These are phyloP conservation scores for Didymosphaeria variabile DNA, from an alignment of 2,329 filamentous ascomycete species.

Conservation along the genomic window DNA sequence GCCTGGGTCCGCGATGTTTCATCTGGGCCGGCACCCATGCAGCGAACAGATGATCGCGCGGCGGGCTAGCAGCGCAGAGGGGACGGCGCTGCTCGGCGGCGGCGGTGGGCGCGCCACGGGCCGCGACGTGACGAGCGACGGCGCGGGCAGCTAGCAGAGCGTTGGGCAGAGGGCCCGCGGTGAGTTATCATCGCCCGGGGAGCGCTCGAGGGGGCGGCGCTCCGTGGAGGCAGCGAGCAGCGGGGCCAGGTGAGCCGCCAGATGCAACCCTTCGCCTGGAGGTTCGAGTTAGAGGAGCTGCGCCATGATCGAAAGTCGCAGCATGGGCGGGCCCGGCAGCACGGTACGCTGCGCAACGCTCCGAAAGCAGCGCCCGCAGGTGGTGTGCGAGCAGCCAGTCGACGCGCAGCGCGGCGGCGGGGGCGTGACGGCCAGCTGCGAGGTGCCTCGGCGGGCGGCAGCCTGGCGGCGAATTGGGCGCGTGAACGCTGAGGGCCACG, in stretches of 20 bases:
- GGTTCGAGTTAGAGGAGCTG: constrained; percentile 25
- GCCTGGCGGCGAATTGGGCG: constrained; percentile 22
- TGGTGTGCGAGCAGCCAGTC: constrained; percentile 21
- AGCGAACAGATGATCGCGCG: constrained; percentile 48
- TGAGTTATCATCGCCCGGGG: constrained; percentile 51
- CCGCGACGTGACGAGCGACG: too few relatives aligned
- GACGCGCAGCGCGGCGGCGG: constrained; percentile 17
- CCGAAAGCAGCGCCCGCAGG: constrained; percentile 44
- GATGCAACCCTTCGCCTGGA: constrained; percentile 32
- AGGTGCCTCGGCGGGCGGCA: constrained; percentile 32
- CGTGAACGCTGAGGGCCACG: constrained; percentile 24
- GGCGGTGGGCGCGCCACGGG: constrained; percentile 39
- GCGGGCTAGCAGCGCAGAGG: constrained; percentile 24
- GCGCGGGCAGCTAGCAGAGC: constrained; percentile 26
- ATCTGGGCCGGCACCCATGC: constrained; percentile 48
- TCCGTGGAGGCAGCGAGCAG: neutral
- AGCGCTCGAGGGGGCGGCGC: neutral
- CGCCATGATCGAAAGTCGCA: constrained; percentile 44
- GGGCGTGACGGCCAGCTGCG: constrained; percentile 14
- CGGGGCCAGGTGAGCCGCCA: constrained; percentile 11
- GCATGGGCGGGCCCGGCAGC: constrained; percentile 39
- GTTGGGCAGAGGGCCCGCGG: constrained; percentile 9
- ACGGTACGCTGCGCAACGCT: constrained; percentile 46
- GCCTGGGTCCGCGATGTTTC: constrained; percentile 49
- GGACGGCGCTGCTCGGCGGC: neutral